A percentile compares a stretch with the other conserved stretches of the same genome.
Evolutionary conservation across 805 yeast genomes (phyloP).

Genomic region (Myxozyma vanderwaltii): DNA sequence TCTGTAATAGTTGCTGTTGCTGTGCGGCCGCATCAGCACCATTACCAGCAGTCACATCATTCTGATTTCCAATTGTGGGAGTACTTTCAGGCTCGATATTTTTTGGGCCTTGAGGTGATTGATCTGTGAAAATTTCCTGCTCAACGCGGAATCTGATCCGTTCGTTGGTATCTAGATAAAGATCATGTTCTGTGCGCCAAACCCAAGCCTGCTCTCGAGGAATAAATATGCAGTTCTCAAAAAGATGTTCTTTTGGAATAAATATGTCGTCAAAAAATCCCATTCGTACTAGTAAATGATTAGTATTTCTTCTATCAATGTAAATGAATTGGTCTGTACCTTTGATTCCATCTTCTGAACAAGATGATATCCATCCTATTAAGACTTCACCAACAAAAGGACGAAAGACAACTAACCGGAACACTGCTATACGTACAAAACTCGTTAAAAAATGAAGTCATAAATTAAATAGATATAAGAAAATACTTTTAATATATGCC

Average conservation of each 20-base stretch:
- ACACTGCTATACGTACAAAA: slow-evolving; percentile 48
- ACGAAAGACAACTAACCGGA: slow-evolving; percentile 79
- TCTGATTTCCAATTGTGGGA: slow-evolving; percentile 31
- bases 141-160: slow-evolving; percentile 89
- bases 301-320: not conserved
- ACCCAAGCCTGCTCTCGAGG: slow-evolving; percentile 91
- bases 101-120: slow-evolving; percentile 73
- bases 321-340: slow-evolving; percentile 39
- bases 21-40: slow-evolving; percentile 10
- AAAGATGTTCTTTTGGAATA: slow-evolving; percentile 78
- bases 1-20: slow-evolving; percentile 16
- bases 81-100: slow-evolving; percentile 39
- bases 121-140: slow-evolving; percentile 80
- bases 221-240: slow-evolving; percentile 69
- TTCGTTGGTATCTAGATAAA: slow-evolving; percentile 87
- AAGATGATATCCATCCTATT: slow-evolving; percentile 89
- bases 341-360: slow-evolving; percentile 84
- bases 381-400: slow-evolving; percentile 94
- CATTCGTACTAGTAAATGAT: slow-evolving; percentile 52
- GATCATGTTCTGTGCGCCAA: slow-evolving; percentile 77
- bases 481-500: slow-evolving; percentile 37
- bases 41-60: slow-evolving; percentile 29
- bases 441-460: not conserved
- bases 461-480: not conserved
- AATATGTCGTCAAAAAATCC: slow-evolving; percentile 91